These are phyloP conservation scores for Zelonia costaricensis DNA, from an alignment of 208 protist species.

Conservation along the genomic window DNA sequence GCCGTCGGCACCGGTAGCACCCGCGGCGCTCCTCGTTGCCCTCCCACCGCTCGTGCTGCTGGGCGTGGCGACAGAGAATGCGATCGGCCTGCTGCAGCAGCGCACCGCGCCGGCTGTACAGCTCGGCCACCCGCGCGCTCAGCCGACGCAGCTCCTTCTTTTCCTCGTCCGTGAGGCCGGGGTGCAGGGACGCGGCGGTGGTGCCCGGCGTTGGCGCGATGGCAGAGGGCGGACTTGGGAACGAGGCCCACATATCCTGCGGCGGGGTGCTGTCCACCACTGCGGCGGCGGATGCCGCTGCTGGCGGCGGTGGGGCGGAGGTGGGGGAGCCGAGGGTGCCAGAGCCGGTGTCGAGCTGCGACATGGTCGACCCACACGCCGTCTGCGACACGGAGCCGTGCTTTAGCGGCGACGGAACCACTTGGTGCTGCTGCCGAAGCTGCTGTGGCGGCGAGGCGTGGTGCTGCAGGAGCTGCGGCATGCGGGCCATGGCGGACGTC, in stretches of 20 bases:
- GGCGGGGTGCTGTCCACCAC: not conserved
- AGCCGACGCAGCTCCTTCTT: conserved; percentile 17
- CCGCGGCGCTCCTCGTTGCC: conserved; percentile 38
- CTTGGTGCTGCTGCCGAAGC: no score
- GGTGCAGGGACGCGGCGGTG: not conserved
- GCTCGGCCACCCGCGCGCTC: conserved; percentile 23
- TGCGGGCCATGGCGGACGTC: conserved; percentile 16
- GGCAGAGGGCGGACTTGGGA: not conserved
- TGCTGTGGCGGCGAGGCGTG: no score
- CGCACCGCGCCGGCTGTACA: conserved; percentile 31
- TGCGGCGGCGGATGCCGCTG: no score
- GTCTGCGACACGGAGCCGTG: no score
- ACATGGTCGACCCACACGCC: not conserved
- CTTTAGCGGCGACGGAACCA: not conserved
- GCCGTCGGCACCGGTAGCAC: conserved; percentile 50
- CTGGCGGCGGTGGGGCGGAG: no score
- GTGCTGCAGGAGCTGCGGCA: conserved; percentile 1
- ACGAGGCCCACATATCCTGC: not conserved
- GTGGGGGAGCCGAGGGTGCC: no score
- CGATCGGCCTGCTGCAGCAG: conserved; percentile 37
- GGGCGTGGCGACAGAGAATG: conserved; percentile 33
- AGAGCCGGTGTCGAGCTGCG: no score
- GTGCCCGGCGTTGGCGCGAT: not conserved
- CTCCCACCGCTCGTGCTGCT: conserved; percentile 48
- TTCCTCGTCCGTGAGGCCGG: conserved; percentile 19